Base-by-base conservation (phyloP, 805 yeast genomes). In the Monosporozyma solicola region DNA sequence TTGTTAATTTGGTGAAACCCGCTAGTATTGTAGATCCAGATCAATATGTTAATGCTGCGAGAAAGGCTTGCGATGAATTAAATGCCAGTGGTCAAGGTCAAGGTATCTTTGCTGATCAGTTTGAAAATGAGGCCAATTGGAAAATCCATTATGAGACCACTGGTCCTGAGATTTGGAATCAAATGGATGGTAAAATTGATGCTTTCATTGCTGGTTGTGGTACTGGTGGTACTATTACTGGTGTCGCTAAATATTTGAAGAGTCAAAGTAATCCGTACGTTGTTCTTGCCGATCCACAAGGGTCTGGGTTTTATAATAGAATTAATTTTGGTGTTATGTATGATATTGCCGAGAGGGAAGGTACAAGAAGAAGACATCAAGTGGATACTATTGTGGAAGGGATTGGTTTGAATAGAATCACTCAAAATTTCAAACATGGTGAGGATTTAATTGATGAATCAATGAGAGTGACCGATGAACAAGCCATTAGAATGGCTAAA, bases 201-300 rank as follows among this genome's bases (percentile, higher is more conserved):
- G 83, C 76, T 49, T 90, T 92, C 66, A 82, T 94, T 44, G 79
- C 92, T 2, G 98, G 98, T 0, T 87, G 96, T 35, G 99, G 99
- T 10, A 92, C 99, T 0, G 99, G 94, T 50, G 99, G 99, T 53
- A 94, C 99, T 1, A 88, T 92, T 47, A 76, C 95, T n/a, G 99
- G 99, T 53, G 90, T 90, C 31, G 80, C 95, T 3, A 76, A 76
- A 55, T 94, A 76, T 68, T 74, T 92, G 61, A 88, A 83, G 62
- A 78, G 74, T 50, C 65, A 72, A 39, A 46, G 64, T 2, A 62
- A 73, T 16, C 63, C 85, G 0, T 73, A 69, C 47, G 78, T 85
- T 1, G 76, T 87, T 2, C 72, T 94, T 32, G 96, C 97, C 0
- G 99, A 92, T 68, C 98, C 98, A 0, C 97, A 89, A 62, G 99